phyloP scores from a whole-genome alignment of 139 green algal species.

The Yamagishiella unicocca region DNA sequence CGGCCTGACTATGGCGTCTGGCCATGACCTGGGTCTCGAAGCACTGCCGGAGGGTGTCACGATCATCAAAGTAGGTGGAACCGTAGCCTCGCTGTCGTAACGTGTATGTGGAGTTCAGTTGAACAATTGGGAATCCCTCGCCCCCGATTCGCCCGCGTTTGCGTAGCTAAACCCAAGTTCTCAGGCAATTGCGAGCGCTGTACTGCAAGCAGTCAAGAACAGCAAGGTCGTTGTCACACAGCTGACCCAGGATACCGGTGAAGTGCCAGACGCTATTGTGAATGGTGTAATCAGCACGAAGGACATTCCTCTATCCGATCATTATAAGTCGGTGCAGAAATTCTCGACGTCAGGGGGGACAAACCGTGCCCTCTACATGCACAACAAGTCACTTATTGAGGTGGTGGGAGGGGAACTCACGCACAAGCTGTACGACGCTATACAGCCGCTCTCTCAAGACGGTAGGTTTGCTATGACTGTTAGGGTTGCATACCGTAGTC shows the following conservation, averaged over 20 bases:
- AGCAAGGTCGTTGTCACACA: neutral
- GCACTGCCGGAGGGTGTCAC: constrained; percentile 15
- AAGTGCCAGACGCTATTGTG: neutral
- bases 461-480: neutral
- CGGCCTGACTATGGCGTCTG: too few species aligned
- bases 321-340: neutral
- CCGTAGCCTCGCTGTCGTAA: neutral
- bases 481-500: neutral
- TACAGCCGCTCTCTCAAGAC: constrained; percentile 5
- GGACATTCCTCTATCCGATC: neutral
- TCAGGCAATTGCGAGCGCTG: neutral
- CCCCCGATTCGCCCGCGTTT: neutral
- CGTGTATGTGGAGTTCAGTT: neutral
- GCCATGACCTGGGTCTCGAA: neutral
- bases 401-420: constrained; percentile 11
- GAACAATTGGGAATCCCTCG: neutral
- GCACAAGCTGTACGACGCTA: constrained; percentile 1
- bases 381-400: constrained; percentile 41
- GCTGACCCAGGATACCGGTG: neutral
- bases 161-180: constrained; percentile 2
- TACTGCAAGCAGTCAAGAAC: neutral
- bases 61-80: neutral
- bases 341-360: neutral
- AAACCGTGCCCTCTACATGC: constrained; percentile 23
- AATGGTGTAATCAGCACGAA: neutral